Evolutionary conservation across 2,329 filamentous ascomycete species (phyloP).

Genomic region (Cladorrhinum sp.): DNA sequence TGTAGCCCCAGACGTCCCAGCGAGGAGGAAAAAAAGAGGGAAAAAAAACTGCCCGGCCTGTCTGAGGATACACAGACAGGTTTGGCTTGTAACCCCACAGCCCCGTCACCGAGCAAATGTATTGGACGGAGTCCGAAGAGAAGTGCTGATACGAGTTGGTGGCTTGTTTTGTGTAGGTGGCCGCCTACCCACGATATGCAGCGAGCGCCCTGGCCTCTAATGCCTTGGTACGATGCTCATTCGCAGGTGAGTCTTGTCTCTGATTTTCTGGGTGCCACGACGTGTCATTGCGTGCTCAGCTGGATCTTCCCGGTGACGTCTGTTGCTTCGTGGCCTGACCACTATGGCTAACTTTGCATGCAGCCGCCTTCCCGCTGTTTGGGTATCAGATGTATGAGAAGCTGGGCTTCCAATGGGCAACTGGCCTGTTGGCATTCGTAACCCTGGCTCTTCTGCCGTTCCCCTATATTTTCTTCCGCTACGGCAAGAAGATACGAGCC

Average conservation of each 20-base stretch:
- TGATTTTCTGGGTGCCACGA: conserved; percentile 14
- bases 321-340: conserved; percentile 15
- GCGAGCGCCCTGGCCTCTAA: conserved; percentile 81
- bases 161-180: conserved; percentile 48
- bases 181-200: conserved; percentile 73
- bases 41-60: not conserved
- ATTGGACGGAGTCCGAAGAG: conserved; percentile 28
- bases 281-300: conserved; percentile 18
- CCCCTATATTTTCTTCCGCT: conserved; percentile 60
- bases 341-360: conserved; percentile 5
- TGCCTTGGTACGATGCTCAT: conserved; percentile 71
- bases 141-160: conserved; percentile 25
- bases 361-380: conserved; percentile 73
- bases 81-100: conserved; percentile 9
- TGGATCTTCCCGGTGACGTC: conserved; percentile 16
- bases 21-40: not conserved
- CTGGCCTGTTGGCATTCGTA: conserved; percentile 58
- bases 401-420: conserved; percentile 69
- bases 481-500: conserved; percentile 55
- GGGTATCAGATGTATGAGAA: conserved; percentile 68
- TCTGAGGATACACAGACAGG: conserved; percentile 19
- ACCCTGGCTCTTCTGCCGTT: conserved; percentile 62
- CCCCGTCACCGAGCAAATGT: conserved; percentile 11
- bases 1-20: conserved; percentile 22
- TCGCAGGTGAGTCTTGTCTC: conserved; percentile 56